Base-by-base conservation (phyloP, 108 stramenopile species). In the Stephanodiscus triporus region DNA sequence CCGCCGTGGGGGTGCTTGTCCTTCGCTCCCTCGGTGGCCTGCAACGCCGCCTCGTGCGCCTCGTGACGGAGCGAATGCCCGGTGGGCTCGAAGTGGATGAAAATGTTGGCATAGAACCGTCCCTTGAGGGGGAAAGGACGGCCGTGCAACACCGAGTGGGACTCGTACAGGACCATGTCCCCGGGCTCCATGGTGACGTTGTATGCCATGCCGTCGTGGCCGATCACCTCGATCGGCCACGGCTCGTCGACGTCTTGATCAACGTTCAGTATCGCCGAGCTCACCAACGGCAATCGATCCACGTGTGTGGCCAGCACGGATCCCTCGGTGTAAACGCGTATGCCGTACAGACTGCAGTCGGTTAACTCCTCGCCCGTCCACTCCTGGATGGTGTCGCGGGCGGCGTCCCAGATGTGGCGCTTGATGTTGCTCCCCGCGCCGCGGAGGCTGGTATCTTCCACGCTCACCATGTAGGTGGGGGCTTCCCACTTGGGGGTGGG, bases 131-230 rank as follows among this genome's bases (percentile, higher is more conserved):
- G 88, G 40, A 95, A 94, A 6, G 97, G 97, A 9, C 97, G 77
- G 26, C 97, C 94, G 60, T 98, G 97, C 63, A 96, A 62, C 23
- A 96, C 92, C 7, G 92, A 90, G 66, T 95, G 93, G 50, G 75
- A 80, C 74, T 98, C 97, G 79, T 97, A 98, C 37, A 97, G 68
- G 13, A 96, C 90, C 78, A 95, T 73, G 70, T 97, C 96, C 22
- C 97, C 96, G 4, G 94, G 94, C 71, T 93, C 91, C 91, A 91
- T 89, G 4, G 96, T 96, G 22, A 98, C 83, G 74, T 97, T 96
- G 71, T 84, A 75, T 4, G 93, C 95, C 45, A 81, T 86, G 14
- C 95, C 97, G 75, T 93, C 91, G 72, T 97, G 97, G 29, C 88
- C 93, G 73, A 90, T 93, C 20, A 97, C 94, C 77, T 95, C 95